These are phyloP conservation scores for Scolecobasidium constrictum DNA, from an alignment of 2,329 filamentous ascomycete species.

Conservation along the genomic window DNA sequence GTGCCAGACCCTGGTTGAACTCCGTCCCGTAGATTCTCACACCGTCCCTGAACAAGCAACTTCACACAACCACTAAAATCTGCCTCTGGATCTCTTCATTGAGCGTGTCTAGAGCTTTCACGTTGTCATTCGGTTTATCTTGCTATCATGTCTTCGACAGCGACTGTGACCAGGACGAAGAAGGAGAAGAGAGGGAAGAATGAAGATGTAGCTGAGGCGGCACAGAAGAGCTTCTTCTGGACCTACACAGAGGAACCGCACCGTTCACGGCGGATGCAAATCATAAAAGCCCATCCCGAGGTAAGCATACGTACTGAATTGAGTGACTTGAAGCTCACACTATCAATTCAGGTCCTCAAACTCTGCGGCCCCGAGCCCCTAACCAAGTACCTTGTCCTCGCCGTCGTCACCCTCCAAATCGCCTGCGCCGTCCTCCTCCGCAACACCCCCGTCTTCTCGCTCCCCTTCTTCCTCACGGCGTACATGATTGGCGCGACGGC, in stretches of 20 bases:
- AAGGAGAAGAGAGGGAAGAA: too few species aligned
- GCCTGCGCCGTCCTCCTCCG: slow-evolving; percentile 66
- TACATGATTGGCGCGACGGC: slow-evolving; percentile 90
- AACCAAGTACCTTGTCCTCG: slow-evolving; percentile 84
- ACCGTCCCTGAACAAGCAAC: too few species aligned
- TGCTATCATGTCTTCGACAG: slow-evolving; percentile 5
- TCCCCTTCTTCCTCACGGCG: slow-evolving; percentile 73
- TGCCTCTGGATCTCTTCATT: too few species aligned
- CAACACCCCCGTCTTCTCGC: slow-evolving; percentile 68
- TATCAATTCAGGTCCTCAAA: slow-evolving; percentile 83
- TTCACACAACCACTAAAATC: too few species aligned
- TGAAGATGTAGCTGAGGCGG: slow-evolving; percentile 11
- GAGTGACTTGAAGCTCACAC: too few species aligned
- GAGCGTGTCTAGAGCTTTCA: background rate
- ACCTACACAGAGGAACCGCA: slow-evolving; percentile 98
- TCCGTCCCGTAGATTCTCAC: too few species aligned
- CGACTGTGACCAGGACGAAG: slow-evolving; percentile 6
- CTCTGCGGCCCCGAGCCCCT: slow-evolving; percentile 92
- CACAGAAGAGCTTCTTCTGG: slow-evolving; percentile 74
- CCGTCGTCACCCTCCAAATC: slow-evolving; percentile 75
- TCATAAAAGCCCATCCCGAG: slow-evolving; percentile 97
- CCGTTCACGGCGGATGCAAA: slow-evolving; percentile 76
- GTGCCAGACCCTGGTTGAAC: too few species aligned
- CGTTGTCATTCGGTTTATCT: background rate
- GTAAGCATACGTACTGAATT: slow-evolving; percentile 45